Conservation (phyloP, 1,284 basidiomycete species). For the Ustanciosporium gigantosporum region DNA sequence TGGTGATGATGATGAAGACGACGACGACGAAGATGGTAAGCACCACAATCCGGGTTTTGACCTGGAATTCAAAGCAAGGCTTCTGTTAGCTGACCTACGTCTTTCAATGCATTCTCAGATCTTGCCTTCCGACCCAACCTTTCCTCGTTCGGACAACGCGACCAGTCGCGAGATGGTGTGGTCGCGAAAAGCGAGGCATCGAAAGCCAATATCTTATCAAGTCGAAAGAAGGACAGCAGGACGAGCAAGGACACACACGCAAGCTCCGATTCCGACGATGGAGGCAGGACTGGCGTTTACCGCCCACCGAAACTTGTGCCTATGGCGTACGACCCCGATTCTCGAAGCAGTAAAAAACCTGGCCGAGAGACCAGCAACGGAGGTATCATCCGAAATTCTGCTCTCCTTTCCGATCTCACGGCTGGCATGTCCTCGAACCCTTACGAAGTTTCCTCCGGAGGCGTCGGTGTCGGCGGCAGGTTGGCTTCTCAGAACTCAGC, state of each 20-base stretch:
- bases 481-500: constrained; percentile 58
- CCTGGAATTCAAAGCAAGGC: neutral
- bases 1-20: constrained; percentile 64
- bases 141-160: constrained; percentile 45
- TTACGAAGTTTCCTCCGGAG: constrained; percentile 51
- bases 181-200: neutral
- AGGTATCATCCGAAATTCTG: constrained; percentile 44
- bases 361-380: constrained; percentile 52
- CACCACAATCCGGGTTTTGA: constrained; percentile 1
- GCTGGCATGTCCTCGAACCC: constrained; percentile 56
- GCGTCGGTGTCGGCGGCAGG: constrained; percentile 47
- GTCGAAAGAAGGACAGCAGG: constrained; percentile 58
- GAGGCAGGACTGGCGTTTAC: constrained; percentile 68
- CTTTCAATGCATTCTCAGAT: constrained; percentile 66
- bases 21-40: constrained; percentile 70
- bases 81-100: neutral
- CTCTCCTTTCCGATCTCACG: constrained; percentile 54
- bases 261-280: constrained; percentile 22
- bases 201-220: too few relatives aligned
- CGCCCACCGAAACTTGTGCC: constrained; percentile 89
- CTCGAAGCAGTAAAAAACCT: constrained; percentile 64
- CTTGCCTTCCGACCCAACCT: constrained; percentile 91
- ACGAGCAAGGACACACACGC: too few relatives aligned
- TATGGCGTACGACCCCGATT: constrained; percentile 78
- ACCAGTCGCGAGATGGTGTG: constrained; percentile 13